Evolutionary conservation across 345 rosid species (phyloP).

Genomic region (Geranium rotundifolium): DNA sequence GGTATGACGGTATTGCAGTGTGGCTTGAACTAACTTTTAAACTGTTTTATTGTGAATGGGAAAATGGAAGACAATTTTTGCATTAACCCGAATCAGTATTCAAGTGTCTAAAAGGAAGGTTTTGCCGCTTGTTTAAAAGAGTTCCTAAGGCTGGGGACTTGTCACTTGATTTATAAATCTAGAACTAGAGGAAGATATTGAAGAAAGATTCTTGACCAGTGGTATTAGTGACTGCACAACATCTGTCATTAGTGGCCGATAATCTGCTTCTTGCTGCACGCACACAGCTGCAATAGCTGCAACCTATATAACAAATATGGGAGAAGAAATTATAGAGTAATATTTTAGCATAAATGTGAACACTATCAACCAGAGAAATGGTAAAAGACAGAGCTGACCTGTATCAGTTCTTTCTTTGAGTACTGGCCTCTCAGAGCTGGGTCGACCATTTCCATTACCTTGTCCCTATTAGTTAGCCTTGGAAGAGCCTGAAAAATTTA

Average conservation of each 20-base stretch:
- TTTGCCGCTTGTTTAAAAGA: too few species aligned
- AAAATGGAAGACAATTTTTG: too few species aligned
- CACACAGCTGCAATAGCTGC: conserved; percentile 95
- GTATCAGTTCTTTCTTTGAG: conserved; percentile 68
- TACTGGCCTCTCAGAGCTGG: conserved; percentile 53
- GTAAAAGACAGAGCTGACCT: conserved; percentile 27
- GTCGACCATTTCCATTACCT: conserved; percentile 68
- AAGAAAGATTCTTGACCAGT: conserved; percentile 42
- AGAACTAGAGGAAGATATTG: conserved; percentile 25
- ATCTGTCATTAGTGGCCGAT: conserved; percentile 86
- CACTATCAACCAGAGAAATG: neutral
- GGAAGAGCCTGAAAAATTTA: conserved; percentile 60
- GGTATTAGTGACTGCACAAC: conserved; percentile 91
- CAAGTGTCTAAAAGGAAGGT: too few species aligned
- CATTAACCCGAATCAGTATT: too few species aligned
- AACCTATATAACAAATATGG: conserved; percentile 26
- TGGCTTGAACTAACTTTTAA: too few species aligned
- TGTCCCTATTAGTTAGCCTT: conserved; percentile 60
- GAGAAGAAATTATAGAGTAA: neutral
- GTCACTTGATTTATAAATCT: conserved; percentile 23
- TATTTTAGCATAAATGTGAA: neutral
- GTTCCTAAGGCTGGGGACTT: conserved; percentile 18
- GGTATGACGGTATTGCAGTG: too few species aligned
- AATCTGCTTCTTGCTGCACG: conserved; percentile 81
- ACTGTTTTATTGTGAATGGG: too few species aligned